phyloP scores from a whole-genome alignment of 805 yeast genomes.

The Cyberlindnera americana region DNA sequence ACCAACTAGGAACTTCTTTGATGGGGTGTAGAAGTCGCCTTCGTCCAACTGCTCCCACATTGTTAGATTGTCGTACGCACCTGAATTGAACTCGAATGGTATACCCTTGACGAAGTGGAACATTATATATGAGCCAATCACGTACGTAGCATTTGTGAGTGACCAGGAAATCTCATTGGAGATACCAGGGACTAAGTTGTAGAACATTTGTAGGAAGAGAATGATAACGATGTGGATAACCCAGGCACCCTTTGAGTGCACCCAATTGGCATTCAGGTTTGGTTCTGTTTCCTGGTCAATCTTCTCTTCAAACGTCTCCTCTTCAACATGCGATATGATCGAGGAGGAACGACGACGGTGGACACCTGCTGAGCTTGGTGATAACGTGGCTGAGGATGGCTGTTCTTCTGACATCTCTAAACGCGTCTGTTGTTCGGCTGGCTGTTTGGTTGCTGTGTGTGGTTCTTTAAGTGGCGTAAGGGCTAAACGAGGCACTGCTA shows the following conservation, averaged over 20 bases:
- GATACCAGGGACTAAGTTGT: constrained; percentile 76
- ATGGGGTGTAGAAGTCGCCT: constrained; percentile 96
- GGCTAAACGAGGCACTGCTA: no score
- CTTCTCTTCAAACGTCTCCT: constrained; percentile 87
- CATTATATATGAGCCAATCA: constrained; percentile 90
- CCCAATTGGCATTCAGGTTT: constrained; percentile 95
- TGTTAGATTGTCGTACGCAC: constrained; percentile 92
- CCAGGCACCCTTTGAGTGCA: constrained; percentile 96
- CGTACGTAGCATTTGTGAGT: constrained; percentile 84
- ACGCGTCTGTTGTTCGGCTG: not conserved
- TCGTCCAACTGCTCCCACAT: constrained; percentile 98
- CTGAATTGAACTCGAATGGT: constrained; percentile 94
- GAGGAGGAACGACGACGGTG: constrained; percentile 79
- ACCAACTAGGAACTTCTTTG: constrained; percentile 85
- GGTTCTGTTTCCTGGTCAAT: constrained; percentile 88
- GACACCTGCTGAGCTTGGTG: constrained; percentile 18
- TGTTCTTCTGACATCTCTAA: not conserved
- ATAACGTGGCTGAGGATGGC: constrained; percentile 19
- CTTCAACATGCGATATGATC: constrained; percentile 86
- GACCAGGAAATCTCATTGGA: constrained; percentile 90
- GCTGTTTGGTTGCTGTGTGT: not conserved
- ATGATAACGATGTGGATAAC: constrained; percentile 84
- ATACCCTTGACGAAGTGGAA: constrained; percentile 96
- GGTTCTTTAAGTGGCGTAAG: not conserved
- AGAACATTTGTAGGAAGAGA: constrained; percentile 66